Evolutionary conservation across 768 basidiomycete species (phyloP).

Genomic region (Pluteus cervinus): DNA sequence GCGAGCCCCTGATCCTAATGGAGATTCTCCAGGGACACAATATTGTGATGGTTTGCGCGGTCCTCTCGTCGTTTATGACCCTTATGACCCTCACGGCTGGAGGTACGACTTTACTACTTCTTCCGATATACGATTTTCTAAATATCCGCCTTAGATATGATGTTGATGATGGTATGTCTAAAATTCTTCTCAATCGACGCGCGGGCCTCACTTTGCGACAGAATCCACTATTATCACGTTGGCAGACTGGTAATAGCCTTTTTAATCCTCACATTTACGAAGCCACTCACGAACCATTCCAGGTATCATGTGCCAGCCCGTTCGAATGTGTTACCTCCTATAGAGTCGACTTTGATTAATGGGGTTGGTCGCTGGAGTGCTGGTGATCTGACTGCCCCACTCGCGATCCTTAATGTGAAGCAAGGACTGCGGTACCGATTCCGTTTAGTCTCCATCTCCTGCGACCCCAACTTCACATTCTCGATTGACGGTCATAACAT

Average conservation of each 20-base stretch:
- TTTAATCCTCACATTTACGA: not conserved
- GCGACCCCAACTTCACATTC: conserved; percentile 35
- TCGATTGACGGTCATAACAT: conserved; percentile 29
- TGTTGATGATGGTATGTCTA: conserved; percentile 24
- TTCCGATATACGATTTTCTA: not conserved
- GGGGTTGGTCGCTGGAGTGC: conserved; percentile 35
- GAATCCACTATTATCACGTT: conserved; percentile 39
- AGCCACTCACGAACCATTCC: not conserved
- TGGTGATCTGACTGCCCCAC: conserved; percentile 22
- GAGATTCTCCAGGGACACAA: conserved; percentile 24
- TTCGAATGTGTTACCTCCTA: conserved; percentile 7
- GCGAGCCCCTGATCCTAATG: not conserved
- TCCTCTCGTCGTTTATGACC: conserved; percentile 31
- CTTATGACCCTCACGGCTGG: conserved; percentile 22
- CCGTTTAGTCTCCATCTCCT: conserved; percentile 40
- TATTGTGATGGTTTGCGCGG: conserved; percentile 44
- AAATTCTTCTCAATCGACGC: not conserved
- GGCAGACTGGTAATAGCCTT: conserved; percentile 27
- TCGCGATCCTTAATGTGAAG: conserved; percentile 34
- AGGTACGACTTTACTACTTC: conserved; percentile 7
- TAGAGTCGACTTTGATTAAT: conserved; percentile 36
- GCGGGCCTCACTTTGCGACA: not conserved
- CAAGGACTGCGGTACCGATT: conserved; percentile 43
- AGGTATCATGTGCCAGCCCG: conserved; percentile 24
- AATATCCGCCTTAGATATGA: conserved; percentile 9